Percentiles rank a stretch among this genome's conserved stretches.
phyloP scores from a whole-genome alignment of 73 alveolate species.

The Paramecium sexaurelia region DNA sequence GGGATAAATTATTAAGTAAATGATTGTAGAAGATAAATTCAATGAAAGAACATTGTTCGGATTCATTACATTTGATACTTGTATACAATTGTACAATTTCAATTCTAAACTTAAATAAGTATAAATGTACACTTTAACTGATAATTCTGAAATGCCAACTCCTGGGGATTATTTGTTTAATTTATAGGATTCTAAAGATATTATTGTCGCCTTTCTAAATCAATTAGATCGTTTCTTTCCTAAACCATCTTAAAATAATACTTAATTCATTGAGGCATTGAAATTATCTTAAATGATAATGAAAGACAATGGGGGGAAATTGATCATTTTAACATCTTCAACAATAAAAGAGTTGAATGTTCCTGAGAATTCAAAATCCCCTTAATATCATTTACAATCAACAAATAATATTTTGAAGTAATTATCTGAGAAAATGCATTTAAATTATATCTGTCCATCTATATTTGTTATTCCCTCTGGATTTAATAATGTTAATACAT shows the following conservation, averaged over 20 bases:
- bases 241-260: slow-evolving; percentile 63
- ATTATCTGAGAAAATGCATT: slow-evolving; percentile 51
- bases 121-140: slow-evolving; percentile 83
- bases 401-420: neutral
- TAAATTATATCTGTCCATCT: slow-evolving; percentile 55
- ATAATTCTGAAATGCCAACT: slow-evolving; percentile 84
- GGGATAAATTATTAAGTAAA: slow-evolving; percentile 78
- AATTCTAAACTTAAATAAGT: slow-evolving; percentile 82
- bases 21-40: slow-evolving; percentile 77
- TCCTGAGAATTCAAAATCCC: neutral
- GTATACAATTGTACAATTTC: slow-evolving; percentile 88
- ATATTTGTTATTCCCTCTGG: slow-evolving; percentile 37
- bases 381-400: neutral
- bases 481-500: slow-evolving; percentile 79
- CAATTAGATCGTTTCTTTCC: slow-evolving; percentile 70
- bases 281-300: slow-evolving; percentile 64
- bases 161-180: slow-evolving; percentile 87
- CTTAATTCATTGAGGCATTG: slow-evolving; percentile 74
- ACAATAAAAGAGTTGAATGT: neutral
- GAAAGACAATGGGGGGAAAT: slow-evolving; percentile 77
- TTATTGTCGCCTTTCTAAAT: slow-evolving; percentile 73
- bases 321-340: slow-evolving; percentile 61
- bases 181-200: slow-evolving; percentile 83
- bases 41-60: slow-evolving; percentile 84
- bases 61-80: slow-evolving; percentile 88